Evolutionary conservation across 345 rosid genomes (phyloP).

Genomic region (Hypericum perforatum): DNA sequence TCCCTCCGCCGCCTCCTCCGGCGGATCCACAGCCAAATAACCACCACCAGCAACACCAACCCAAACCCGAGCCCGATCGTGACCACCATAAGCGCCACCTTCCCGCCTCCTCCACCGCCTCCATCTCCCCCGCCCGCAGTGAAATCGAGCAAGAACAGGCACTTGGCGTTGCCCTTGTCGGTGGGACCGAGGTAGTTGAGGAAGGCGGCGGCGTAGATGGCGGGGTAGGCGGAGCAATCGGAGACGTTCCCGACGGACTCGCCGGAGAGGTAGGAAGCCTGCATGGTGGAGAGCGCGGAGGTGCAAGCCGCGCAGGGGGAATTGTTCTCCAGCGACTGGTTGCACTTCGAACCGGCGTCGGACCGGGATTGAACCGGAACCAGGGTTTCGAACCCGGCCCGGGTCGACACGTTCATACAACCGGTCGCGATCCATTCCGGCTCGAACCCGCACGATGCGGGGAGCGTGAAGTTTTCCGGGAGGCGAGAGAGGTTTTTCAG

Average conservation of each 20-base stretch:
- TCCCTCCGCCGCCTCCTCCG: slow-evolving; percentile 26
- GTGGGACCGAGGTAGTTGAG: slow-evolving; percentile 56
- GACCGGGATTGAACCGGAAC: slow-evolving; percentile 25
- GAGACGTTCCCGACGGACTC: slow-evolving; percentile 51
- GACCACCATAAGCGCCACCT: slow-evolving; percentile 23
- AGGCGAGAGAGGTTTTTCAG: slow-evolving; percentile 10
- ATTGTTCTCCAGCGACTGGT: slow-evolving; percentile 48
- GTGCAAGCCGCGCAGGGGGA: slow-evolving; percentile 79
- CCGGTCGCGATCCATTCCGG: slow-evolving; percentile 73
- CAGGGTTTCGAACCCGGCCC: slow-evolving; percentile 36
- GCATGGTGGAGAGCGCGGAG: slow-evolving; percentile 36
- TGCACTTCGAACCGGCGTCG: slow-evolving; percentile 35
- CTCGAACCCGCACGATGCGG: slow-evolving; percentile 52
- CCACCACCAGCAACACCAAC: slow-evolving; percentile 25
- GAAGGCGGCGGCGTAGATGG: slow-evolving; percentile 64
- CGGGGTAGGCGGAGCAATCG: slow-evolving; percentile 48
- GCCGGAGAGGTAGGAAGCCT: slow-evolving; percentile 34
- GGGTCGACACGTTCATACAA: slow-evolving; percentile 64
- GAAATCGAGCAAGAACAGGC: slow-evolving; percentile 48
- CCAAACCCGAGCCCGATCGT: slow-evolving; percentile 21
- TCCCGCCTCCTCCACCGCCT: slow-evolving; percentile 20
- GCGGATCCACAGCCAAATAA: slow-evolving; percentile 36
- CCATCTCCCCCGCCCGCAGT: slow-evolving; percentile 13
- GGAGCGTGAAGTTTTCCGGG: slow-evolving; percentile 40
- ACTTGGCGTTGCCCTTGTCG: slow-evolving; percentile 48